phyloP scores from a whole-genome alignment of 2,329 filamentous ascomycete genomes.

The Penicillium crustosum region DNA sequence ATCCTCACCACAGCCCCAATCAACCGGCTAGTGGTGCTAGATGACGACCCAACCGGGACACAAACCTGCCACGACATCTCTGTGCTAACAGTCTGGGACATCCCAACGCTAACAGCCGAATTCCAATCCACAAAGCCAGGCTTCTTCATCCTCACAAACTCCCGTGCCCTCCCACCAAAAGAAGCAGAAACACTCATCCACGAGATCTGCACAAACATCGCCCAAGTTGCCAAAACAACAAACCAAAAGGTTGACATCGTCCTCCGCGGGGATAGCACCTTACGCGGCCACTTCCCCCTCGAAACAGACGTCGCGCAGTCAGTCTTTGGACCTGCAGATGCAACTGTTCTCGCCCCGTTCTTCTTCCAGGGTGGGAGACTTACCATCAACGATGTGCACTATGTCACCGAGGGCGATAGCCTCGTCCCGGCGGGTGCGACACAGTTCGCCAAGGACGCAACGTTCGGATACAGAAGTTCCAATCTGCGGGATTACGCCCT shows the following conservation, averaged over 20 bases:
- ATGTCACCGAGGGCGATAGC: conserved; percentile 53
- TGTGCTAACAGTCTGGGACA: conserved; percentile 57
- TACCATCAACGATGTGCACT: conserved; percentile 59
- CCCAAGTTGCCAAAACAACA: conserved; percentile 44
- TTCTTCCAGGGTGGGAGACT: conserved; percentile 60
- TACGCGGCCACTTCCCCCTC: conserved; percentile 58
- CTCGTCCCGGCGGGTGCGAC: conserved; percentile 55
- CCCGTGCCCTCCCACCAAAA: conserved; percentile 53
- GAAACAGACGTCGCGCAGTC: conserved; percentile 55
- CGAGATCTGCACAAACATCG: conserved; percentile 54
- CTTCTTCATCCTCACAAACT: conserved; percentile 63
- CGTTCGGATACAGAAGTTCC: conserved; percentile 58
- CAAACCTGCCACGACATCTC: conserved; percentile 61
- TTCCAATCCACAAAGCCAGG: conserved; percentile 47
- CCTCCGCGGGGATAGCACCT: conserved; percentile 57
- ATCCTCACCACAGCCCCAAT: conserved; percentile 28
- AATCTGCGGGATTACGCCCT: conserved; percentile 55
- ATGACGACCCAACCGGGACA: conserved; percentile 61
- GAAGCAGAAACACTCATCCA: conserved; percentile 51
- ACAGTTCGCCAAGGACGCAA: conserved; percentile 58
- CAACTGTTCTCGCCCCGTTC: conserved; percentile 59
- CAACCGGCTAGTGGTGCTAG: conserved; percentile 40
- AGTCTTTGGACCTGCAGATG: conserved; percentile 53
- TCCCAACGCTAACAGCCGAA: conserved; percentile 46
- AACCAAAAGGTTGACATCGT: conserved; percentile 54